A percentile compares a stretch with the other conserved stretches of the same genome.
These are phyloP conservation scores for Gaeumannomyces tritici DNA, from an alignment of 2,329 filamentous ascomycete species.

Conservation along the genomic window DNA sequence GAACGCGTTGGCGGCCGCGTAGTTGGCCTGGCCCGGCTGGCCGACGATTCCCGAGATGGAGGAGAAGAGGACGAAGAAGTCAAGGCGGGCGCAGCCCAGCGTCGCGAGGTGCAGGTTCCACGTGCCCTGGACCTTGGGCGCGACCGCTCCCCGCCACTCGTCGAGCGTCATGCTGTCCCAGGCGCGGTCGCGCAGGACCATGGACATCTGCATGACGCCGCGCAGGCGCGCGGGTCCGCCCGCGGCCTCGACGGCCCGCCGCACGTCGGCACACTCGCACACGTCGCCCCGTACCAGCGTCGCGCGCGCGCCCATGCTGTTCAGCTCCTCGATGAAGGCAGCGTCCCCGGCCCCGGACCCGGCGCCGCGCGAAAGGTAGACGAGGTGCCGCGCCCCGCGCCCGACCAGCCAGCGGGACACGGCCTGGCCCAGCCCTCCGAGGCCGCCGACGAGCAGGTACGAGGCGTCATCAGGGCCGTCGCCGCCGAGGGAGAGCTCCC, in stretches of 20 bases:
- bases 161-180: slow-evolving; percentile 5
- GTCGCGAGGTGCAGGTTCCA: slow-evolving; percentile 1
- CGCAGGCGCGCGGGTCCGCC: slow-evolving; percentile 11
- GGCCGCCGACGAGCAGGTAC: no score
- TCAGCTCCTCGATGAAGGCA: background rate
- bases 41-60: slow-evolving; percentile 76
- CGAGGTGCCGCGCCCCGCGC: slow-evolving; percentile 19
- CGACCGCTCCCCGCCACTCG: slow-evolving; percentile 4
- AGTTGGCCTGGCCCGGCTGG: slow-evolving; percentile 88
- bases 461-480: slow-evolving; percentile 14
- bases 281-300: slow-evolving; percentile 6
- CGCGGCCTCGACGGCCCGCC: slow-evolving; percentile 7
- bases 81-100: background rate
- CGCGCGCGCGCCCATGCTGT: background rate
- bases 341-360: background rate
- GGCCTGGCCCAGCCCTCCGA: slow-evolving; percentile 20
- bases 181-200: slow-evolving; percentile 2
- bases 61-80: slow-evolving; percentile 64
- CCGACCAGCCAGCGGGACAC: slow-evolving; percentile 16
- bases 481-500: no score
- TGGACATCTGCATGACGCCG: background rate
- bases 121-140: slow-evolving; percentile 10
- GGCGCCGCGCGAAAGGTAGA: slow-evolving; percentile 18
- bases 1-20: slow-evolving; percentile 60
- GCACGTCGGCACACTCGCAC: slow-evolving; percentile 6